phyloP scores from a whole-genome alignment of 805 yeast genomes.

The Metschnikowia kofuensis region DNA sequence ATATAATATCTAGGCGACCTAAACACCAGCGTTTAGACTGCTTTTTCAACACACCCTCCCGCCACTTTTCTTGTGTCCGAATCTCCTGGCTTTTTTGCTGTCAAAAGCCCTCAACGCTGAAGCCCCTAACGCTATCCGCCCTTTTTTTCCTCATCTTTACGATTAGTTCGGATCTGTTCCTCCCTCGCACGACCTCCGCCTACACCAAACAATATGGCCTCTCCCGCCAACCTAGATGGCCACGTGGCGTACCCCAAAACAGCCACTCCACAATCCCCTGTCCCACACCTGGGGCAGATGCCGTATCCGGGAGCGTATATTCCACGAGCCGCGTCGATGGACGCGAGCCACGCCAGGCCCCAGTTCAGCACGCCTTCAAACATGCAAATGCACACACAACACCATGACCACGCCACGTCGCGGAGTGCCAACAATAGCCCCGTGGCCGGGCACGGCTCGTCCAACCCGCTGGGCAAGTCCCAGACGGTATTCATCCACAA shows the following conservation, averaged over 20 bases:
- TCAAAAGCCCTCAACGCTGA: too few relatives aligned
- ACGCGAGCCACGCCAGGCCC: slow-evolving; percentile 1
- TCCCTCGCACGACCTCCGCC: neutral
- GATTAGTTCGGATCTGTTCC: too few relatives aligned
- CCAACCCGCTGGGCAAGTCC: slow-evolving; percentile 25
- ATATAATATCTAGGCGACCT: too few relatives aligned
- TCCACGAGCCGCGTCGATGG: slow-evolving; percentile 6
- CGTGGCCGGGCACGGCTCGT: slow-evolving; percentile 5
- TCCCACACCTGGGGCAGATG: neutral
- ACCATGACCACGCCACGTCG: slow-evolving; percentile 4
- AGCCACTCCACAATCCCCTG: neutral
- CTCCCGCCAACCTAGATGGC: slow-evolving; percentile 1
- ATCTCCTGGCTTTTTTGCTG: too few relatives aligned
- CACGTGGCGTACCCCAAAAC: slow-evolving; percentile 1
- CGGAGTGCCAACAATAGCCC: slow-evolving; percentile 11
- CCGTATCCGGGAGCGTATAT: slow-evolving; percentile 4
- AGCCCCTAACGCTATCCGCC: too few relatives aligned
- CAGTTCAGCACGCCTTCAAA: neutral
- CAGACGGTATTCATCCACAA: slow-evolving; percentile 75
- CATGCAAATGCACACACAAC: slow-evolving; percentile 1
- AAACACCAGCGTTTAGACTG: too few relatives aligned
- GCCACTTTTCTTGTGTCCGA: too few relatives aligned
- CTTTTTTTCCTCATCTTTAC: too few relatives aligned
- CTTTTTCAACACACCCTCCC: too few relatives aligned
- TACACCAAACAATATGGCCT: too few relatives aligned